phyloP scores from a whole-genome alignment of 208 protist species.

The Vickermania ingenoplastis region DNA sequence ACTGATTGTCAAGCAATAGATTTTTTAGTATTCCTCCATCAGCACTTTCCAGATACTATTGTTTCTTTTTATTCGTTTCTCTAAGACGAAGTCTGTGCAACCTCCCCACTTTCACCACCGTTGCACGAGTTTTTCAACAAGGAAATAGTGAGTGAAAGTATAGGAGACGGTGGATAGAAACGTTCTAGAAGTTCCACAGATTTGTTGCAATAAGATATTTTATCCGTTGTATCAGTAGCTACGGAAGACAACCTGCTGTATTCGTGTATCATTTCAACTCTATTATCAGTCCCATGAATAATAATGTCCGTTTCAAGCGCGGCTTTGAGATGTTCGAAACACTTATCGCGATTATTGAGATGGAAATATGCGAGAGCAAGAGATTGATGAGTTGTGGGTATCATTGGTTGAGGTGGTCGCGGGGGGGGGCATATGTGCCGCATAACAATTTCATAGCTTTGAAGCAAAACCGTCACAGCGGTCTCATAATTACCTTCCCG shows the following conservation, averaged over 20 bases:
- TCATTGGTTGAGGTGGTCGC: constrained; percentile 67
- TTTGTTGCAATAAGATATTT: constrained; percentile 27
- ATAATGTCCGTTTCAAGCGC: constrained; percentile 34
- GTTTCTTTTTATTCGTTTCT: neutral
- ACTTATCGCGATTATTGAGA: constrained; percentile 55
- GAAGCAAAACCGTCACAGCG: constrained; percentile 71
- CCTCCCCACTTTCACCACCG: too few species aligned
- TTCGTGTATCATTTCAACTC: constrained; percentile 54
- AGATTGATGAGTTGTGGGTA: constrained; percentile 78
- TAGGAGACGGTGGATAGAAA: constrained; percentile 62
- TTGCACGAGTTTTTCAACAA: too few species aligned
- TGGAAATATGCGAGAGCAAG: constrained; percentile 77
- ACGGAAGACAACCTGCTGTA: constrained; percentile 70
- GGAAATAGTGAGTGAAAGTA: constrained; percentile 43
- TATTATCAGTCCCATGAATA: constrained; percentile 48
- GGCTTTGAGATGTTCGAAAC: constrained; percentile 60
- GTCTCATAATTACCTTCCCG: constrained; percentile 63
- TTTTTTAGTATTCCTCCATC: neutral
- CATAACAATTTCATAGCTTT: constrained; percentile 82
- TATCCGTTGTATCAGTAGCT: constrained; percentile 17
- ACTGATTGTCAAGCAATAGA: too few species aligned
- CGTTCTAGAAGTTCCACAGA: constrained; percentile 46
- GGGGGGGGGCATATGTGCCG: constrained; percentile 77
- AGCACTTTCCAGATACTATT: neutral
- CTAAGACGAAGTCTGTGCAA: too few species aligned